Percentiles rank a stretch among this genome's conserved stretches.
phyloP scores from a whole-genome alignment of 2,329 filamentous ascomycete species.

The Karstenula rhodostoma region DNA sequence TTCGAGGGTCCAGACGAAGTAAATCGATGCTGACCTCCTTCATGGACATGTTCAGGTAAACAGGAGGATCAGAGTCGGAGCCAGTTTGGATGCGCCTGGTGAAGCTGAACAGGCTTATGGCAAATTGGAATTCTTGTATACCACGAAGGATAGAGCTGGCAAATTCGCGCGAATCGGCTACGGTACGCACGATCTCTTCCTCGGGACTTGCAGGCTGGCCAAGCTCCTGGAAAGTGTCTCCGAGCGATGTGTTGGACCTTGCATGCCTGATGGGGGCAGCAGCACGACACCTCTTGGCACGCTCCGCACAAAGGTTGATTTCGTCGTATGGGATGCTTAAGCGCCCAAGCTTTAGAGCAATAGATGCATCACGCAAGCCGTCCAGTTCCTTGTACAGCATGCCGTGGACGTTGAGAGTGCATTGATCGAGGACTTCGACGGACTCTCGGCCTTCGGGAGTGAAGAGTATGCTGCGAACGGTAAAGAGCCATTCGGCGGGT shows the following conservation, averaged over 20 bases:
- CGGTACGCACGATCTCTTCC: conserved; percentile 77
- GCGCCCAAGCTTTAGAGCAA: conserved; percentile 89
- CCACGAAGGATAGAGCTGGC: conserved; percentile 87
- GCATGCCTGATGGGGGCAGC: conserved; percentile 23
- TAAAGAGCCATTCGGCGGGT: conserved; percentile 94
- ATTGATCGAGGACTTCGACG: conserved; percentile 86
- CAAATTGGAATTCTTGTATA: conserved; percentile 96
- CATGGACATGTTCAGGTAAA: conserved; percentile 88
- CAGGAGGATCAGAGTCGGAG: conserved; percentile 71
- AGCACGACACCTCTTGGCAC: conserved; percentile 59
- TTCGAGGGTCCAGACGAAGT: conserved; percentile 88
- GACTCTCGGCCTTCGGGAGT: conserved; percentile 85
- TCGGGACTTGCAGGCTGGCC: conserved; percentile 72
- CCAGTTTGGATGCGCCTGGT: conserved; percentile 79
- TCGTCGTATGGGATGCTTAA: conserved; percentile 93
- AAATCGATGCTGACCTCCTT: conserved; percentile 96
- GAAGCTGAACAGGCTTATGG: conserved; percentile 87
- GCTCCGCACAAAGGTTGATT: conserved; percentile 68
- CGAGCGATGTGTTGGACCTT: conserved; percentile 68
- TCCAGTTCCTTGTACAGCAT: conserved; percentile 85
- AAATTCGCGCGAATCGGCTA: conserved; percentile 93
- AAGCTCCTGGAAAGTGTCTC: conserved; percentile 77
- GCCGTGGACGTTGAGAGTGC: conserved; percentile 89
- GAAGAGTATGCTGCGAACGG: conserved; percentile 85
- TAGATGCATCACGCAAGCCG: conserved; percentile 86